These are phyloP conservation scores for Wickerhamomyces alni DNA, from an alignment of 805 yeast species.

Conservation along the genomic window DNA sequence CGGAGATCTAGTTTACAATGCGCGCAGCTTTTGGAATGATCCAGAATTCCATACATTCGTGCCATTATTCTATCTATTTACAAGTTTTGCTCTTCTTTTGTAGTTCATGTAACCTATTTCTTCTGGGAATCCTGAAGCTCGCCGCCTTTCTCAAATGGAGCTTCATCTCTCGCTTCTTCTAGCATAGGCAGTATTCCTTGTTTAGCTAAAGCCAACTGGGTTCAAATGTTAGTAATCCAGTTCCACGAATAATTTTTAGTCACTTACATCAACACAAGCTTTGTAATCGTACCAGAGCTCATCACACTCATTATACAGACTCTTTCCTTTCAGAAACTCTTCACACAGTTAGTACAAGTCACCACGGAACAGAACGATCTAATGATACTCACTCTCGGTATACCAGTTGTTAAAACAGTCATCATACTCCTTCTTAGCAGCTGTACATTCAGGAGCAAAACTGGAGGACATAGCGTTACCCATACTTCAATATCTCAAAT, in stretches of 20 bases:
- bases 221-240: background rate
- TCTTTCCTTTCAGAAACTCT: constrained; percentile 52
- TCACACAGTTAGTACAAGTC: background rate
- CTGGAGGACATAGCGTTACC: constrained; percentile 77
- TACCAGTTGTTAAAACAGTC: constrained; percentile 95
- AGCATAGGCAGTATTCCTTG: constrained; percentile 78
- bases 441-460: constrained; percentile 96
- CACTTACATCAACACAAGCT: constrained; percentile 66
- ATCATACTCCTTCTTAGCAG: constrained; percentile 78
- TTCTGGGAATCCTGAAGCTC: constrained; percentile 9
- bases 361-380: background rate
- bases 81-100: constrained; percentile 16
- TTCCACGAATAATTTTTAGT: background rate
- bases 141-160: constrained; percentile 78
- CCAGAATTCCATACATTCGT: no score
- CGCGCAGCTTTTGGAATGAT: no score
- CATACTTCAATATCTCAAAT: no score
- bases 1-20: no score
- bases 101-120: constrained; percentile 2
- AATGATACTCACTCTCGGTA: constrained; percentile 54
- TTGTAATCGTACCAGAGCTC: constrained; percentile 85
- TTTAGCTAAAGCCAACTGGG: constrained; percentile 47
- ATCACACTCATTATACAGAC: constrained; percentile 78
- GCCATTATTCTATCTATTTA: no score
- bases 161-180: constrained; percentile 85